A percentile compares a stretch with the other conserved stretches of the same genome.
Conservation (phyloP, 108 stramenopile genomes). For the Ochromonas danica region DNA sequence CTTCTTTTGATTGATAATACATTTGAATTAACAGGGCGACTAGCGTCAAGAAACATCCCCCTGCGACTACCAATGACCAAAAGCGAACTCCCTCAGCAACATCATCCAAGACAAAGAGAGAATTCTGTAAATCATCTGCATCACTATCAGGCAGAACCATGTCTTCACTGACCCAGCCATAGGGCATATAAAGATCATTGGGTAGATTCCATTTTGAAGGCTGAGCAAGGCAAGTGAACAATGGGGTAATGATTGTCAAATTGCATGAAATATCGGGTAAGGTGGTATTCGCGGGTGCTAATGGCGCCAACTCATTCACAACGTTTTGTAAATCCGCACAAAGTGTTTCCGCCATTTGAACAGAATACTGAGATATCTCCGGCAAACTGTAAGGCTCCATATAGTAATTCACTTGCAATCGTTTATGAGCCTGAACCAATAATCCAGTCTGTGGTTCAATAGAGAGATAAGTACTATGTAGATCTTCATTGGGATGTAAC, state of each 20-base stretch:
- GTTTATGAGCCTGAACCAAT: constrained; percentile 3
- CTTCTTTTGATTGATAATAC: neutral
- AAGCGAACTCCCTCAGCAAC: constrained; percentile 8
- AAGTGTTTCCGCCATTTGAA: neutral
- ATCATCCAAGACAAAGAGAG: constrained; percentile 23
- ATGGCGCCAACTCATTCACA: neutral
- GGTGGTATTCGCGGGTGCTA: neutral
- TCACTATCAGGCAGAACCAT: neutral
- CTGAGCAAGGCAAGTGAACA: neutral
- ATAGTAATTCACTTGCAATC: constrained; percentile 19
- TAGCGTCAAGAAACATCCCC: constrained; percentile 19
- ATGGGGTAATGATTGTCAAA: neutral
- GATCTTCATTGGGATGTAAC: neutral
- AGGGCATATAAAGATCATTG: constrained; percentile 25
- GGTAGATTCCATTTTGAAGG: constrained; percentile 23
- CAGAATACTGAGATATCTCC: neutral
- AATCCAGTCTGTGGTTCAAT: constrained; percentile 30
- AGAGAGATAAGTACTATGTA: neutral
- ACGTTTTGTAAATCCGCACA: too few relatives aligned
- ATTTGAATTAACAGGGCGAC: neutral
- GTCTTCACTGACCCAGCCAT: constrained; percentile 30
- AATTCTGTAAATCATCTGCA: constrained; percentile 25
- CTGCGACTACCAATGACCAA: constrained; percentile 11
- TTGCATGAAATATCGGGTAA: neutral
- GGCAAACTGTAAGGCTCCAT: constrained; percentile 11